Evolutionary conservation across 129 eudicot genomes (phyloP), one percentile per base, ranked within the genome.

Genomic region (Centaurea solstitialis): DNA sequence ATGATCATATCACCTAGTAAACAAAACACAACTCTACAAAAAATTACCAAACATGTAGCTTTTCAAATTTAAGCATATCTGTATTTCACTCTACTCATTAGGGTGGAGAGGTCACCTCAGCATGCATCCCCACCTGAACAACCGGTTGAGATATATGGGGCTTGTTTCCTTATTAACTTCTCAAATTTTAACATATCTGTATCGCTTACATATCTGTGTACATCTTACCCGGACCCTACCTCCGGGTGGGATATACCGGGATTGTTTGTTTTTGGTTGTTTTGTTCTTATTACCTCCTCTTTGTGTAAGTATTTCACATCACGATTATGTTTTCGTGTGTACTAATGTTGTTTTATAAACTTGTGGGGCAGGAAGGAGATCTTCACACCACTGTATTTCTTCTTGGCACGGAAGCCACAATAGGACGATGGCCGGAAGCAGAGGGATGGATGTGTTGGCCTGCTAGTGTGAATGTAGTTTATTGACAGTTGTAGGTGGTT

Each of bases 381-480:
- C 66, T 94, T 94, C 89, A 94, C 99, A 26, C 92, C 99, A n/a
- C 83, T 94, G 97, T 94, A 92, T 73, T 94, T 94, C 91, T 92
- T 94, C 84, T 41, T 94, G 91, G 99, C 88, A 7, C 88, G 93
- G 43, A 94, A 94, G 86, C 99, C 97, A 2, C 79, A 45, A 70
- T 74, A 70, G 45, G 85, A 71, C n/a, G 28, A 37, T 17, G 30
- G 0, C 18, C 10, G 33, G 30, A 33, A 1, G 61, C 50, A 73
- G 72, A 83, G 72, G 59, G 8, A 33, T 70, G 38, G 37, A 69
- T 74, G 62, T 26, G 74, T 53, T 68, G 1, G 71, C 66, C 47
- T 38, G 86, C 18, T 73, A 47, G 41, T 59, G 81, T 68, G 76
- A 57, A 57, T 57, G 21, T 17, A 57, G 65, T 9, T 64, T 64